These are phyloP conservation scores for Exophiala alcalophila DNA, from an alignment of 2,329 filamentous ascomycete genomes.

Conservation along the genomic window DNA sequence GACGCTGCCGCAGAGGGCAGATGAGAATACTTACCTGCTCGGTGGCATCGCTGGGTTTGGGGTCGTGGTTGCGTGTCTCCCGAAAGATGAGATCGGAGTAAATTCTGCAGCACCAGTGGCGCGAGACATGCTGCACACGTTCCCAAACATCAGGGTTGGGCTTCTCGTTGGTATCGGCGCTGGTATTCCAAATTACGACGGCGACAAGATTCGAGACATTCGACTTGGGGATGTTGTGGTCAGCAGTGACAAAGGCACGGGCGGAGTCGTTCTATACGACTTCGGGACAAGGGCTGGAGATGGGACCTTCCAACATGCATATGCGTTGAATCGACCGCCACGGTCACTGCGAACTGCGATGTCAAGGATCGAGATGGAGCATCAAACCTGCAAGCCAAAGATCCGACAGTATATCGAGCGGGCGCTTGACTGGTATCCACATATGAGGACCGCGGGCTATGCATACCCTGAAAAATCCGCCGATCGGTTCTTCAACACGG, in stretches of 20 bases:
- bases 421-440: neutral
- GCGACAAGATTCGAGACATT: no score
- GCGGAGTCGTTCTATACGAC: conserved; percentile 35
- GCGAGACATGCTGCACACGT: conserved; percentile 33
- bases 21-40: conserved; percentile 34
- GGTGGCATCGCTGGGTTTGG: conserved; percentile 35
- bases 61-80: conserved; percentile 35
- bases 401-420: neutral
- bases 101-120: conserved; percentile 36
- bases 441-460: neutral
- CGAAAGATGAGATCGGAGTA: conserved; percentile 34
- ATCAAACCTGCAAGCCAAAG: conserved; percentile 11
- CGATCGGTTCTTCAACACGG: conserved; percentile 19
- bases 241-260: conserved; percentile 20
- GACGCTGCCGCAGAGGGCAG: no score
- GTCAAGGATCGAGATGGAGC: conserved; percentile 4
- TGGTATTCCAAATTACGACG: conserved; percentile 30
- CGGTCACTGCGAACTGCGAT: conserved; percentile 19
- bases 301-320: conserved; percentile 21
- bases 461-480: conserved; percentile 5
- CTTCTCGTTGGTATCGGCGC: conserved; percentile 48
- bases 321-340: conserved; percentile 26
- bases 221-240: conserved; percentile 36
- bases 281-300: conserved; percentile 28
- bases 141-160: conserved; percentile 37